Evolutionary conservation across 495 filamentous ascomycete genomes (phyloP).

Genomic region (Evansstolkia leycettana): DNA sequence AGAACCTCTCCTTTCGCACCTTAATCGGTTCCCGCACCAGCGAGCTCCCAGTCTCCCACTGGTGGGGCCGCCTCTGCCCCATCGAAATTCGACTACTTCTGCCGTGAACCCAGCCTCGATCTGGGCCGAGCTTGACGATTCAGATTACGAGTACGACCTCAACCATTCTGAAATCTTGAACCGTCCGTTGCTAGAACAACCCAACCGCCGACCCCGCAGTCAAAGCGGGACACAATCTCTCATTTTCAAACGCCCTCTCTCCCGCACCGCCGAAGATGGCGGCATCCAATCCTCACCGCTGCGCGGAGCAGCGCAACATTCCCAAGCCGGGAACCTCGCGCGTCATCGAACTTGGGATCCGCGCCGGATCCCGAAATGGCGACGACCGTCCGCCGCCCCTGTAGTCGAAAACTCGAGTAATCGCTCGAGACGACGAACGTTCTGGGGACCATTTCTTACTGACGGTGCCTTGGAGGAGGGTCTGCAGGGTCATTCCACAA

Average conservation of each 20-base stretch:
- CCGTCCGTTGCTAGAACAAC: conserved; percentile 8
- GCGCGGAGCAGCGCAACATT: conserved; percentile 14
- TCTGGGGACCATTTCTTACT: no score
- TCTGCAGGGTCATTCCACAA: no score
- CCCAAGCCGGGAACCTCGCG: conserved; percentile 14
- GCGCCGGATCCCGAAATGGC: conserved; percentile 11
- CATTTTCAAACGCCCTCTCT: conserved; percentile 6
- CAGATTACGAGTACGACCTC: conserved; percentile 17
- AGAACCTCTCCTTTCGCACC: conserved; percentile 23
- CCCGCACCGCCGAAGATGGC: no score
- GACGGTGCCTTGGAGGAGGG: no score
- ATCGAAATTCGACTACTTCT: conserved; percentile 13
- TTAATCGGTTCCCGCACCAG: conserved; percentile 12
- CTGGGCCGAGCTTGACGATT: conserved; percentile 40
- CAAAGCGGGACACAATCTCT: conserved; percentile 11
- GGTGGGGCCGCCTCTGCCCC: conserved; percentile 10
- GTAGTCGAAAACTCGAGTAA: conserved; percentile 5
- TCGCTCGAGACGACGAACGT: no score
- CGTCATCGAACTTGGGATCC: conserved; percentile 13
- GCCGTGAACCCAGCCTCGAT: conserved; percentile 34
- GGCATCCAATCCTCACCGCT: background rate
- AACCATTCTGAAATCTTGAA: conserved; percentile 5
- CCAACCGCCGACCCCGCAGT: conserved; percentile 14
- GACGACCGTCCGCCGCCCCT: conserved; percentile 18
- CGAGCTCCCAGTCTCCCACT: conserved; percentile 29